Evolutionary conservation across 78 protist genomes (phyloP), one percentile per base, ranked within the genome.

Genomic region (Monosiga brevicollis): DNA sequence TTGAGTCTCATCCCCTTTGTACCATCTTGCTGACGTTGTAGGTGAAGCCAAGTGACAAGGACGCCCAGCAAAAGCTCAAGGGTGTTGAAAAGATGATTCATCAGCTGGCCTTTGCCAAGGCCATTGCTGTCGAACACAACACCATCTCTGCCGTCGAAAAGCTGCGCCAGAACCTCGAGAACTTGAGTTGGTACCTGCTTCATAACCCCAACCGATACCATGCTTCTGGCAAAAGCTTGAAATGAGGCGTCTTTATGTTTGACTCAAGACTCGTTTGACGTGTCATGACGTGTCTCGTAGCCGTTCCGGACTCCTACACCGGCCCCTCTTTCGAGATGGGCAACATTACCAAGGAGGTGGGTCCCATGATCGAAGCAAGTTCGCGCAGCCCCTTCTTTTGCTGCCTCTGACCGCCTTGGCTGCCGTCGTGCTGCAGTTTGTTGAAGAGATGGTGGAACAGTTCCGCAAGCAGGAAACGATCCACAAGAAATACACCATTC

Each of bases 301-400:
- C 70, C 70, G 88, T 90, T 1, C 92, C 87, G 41, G 73, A 34
- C 29, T 72, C 89, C 42, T 91, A 92, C 79, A 85, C 84, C 72
- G 95, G 95, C 55, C 94, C 93, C 37, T 86, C 32, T n/a, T 38
- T 94, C 76, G n/a, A n/a, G n/a, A 42, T 83, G 49, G 93, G 79
- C 35, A 72, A 89, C 25, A 73, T 92, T 42, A 84, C 91, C 24
- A 15, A n/a, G n/a, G n/a, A n/a, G n/a, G n/a, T n/a, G n/a, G n/a
- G n/a, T n/a, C n/a, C n/a, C n/a, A n/a, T n/a, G n/a, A n/a, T n/a
- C n/a, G n/a, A n/a, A n/a, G n/a, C n/a, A n/a, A n/a, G n/a, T n/a
- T n/a, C n/a, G n/a, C n/a, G n/a, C n/a, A n/a, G n/a, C n/a, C n/a
- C n/a, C n/a, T n/a, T n/a, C n/a, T n/a, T n/a, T n/a, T n/a, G n/a